Evolutionary conservation across 192 early-diverging fungal genomes (phyloP), one percentile per base, ranked within the genome.

Genomic region (Entrophospora sp.): DNA sequence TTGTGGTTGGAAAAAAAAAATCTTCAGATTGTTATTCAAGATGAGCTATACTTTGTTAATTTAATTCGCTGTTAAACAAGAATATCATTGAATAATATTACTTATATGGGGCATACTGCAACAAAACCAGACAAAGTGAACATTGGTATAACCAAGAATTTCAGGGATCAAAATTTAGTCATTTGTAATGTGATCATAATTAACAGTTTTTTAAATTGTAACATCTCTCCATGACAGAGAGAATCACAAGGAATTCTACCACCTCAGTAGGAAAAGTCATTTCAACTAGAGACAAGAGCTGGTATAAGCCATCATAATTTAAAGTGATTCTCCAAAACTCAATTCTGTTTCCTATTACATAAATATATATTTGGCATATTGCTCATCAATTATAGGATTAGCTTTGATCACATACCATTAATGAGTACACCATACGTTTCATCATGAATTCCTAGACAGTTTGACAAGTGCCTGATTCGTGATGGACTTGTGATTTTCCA

Each of bases 131-230:
- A n/a, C n/a, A n/a, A n/a, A n/a, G n/a, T n/a, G n/a, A n/a, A n/a
- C n/a, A n/a, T n/a, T n/a, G n/a, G n/a, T n/a, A n/a, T n/a, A n/a
- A n/a, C n/a, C n/a, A n/a, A n/a, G n/a, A n/a, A n/a, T n/a, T n/a
- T n/a, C n/a, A n/a, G n/a, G n/a, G n/a, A n/a, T n/a, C n/a, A n/a
- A n/a, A n/a, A n/a, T n/a, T n/a, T n/a, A n/a, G n/a, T n/a, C n/a
- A n/a, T n/a, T n/a, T n/a, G n/a, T n/a, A n/a, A n/a, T n/a, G n/a
- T n/a, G n/a, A n/a, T n/a, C n/a, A n/a, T n/a, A n/a, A n/a, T n/a
- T n/a, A n/a, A n/a, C n/a, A n/a, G n/a, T n/a, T n/a, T 55, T 55
- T 55, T 55, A 55, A 55, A n/a, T 55, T 4, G 18, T 55, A 55
- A 55, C 30, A 55, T 55, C 30, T 55, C 4, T 55, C 30, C 31